Percentiles rank a stretch among this genome's conserved stretches.
phyloP scores from a whole-genome alignment of 805 yeast genomes.

The Wickerhamiella shivajii region DNA sequence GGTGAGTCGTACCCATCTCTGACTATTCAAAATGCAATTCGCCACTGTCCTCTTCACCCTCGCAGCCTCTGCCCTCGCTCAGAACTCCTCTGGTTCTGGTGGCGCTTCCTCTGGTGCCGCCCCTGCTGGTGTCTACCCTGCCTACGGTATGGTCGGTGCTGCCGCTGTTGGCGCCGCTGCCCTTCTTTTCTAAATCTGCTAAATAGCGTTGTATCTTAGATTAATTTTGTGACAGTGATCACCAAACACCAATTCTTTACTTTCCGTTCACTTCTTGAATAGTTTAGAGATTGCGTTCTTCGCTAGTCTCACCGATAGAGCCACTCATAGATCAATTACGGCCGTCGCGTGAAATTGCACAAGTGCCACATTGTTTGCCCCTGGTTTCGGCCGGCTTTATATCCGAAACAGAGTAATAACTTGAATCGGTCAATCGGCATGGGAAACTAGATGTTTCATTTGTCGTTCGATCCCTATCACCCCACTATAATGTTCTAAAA shows the following conservation, averaged over 20 bases:
- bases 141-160: constrained; percentile 4
- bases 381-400: no score
- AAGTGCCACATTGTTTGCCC: no score
- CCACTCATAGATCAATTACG: not conserved
- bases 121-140: not conserved
- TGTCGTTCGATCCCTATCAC: no score
- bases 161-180: constrained; percentile 6
- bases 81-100: constrained; percentile 5
- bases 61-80: constrained; percentile 6
- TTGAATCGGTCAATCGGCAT: no score
- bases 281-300: not conserved
- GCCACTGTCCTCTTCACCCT: constrained; percentile 6
- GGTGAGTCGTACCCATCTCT: not conserved
- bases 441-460: no score
- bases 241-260: not conserved
- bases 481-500: no score
- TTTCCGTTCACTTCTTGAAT: not conserved
- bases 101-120: constrained; percentile 6
- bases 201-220: not conserved
- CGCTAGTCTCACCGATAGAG: not conserved
- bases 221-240: not conserved
- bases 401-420: no score
- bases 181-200: not conserved
- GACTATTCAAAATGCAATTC: constrained; percentile 5
- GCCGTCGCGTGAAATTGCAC: not conserved